phyloP scores from a whole-genome alignment of 345 rosid species.

The Moricandia moricandioides region DNA sequence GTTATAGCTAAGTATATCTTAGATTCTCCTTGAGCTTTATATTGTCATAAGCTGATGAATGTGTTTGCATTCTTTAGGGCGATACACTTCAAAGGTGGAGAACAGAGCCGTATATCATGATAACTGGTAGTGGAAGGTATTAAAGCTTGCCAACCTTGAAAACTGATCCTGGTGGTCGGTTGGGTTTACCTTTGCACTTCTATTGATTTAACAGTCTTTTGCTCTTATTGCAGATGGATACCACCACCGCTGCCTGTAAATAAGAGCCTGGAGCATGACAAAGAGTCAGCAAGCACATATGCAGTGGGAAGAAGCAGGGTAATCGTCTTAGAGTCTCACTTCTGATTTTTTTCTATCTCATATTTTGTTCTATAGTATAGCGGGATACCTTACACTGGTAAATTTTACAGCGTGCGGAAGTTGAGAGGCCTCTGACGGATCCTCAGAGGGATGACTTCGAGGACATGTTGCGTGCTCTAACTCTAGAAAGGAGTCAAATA shows the following conservation, averaged over 20 bases:
- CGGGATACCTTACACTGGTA: conserved; percentile 11
- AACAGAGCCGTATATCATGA: conserved; percentile 97
- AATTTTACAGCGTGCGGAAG: conserved; percentile 69
- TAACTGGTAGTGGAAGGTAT: conserved; percentile 99
- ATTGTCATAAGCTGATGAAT: conserved; percentile 7
- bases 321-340: conserved; percentile 25
- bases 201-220: neutral
- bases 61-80: conserved; percentile 51
- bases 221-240: conserved; percentile 62
- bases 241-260: conserved; percentile 83
- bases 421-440: conserved; percentile 77
- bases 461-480: conserved; percentile 93
- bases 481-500: conserved; percentile 90
- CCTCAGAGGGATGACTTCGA: conserved; percentile 97
- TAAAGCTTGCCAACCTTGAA: neutral
- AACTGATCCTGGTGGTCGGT: neutral
- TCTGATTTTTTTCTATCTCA: neutral
- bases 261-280: conserved; percentile 81
- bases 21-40: neutral
- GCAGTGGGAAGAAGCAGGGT: conserved; percentile 99
- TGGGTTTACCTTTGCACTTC: neutral
- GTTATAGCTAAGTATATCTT: neutral
- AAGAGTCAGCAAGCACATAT: conserved; percentile 76
- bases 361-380: neutral
- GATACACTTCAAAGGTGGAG: conserved; percentile 99